Evolutionary conservation across 352 stramenopile species (phyloP).

Genomic region (Pseudoperonospora humuli): DNA sequence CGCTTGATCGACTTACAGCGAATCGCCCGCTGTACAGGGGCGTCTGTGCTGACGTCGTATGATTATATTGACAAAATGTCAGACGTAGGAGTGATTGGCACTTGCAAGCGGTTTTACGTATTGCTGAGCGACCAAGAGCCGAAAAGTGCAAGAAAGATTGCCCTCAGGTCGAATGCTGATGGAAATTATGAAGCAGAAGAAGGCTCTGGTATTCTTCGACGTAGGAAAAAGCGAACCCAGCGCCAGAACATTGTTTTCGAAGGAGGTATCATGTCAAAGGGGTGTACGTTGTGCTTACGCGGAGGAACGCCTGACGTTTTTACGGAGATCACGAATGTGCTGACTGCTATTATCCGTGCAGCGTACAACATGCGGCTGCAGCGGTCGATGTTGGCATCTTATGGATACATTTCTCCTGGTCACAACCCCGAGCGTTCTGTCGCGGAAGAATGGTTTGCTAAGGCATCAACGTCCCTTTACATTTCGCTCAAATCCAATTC

Average conservation of each 20-base stretch:
- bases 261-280: conserved; percentile 58
- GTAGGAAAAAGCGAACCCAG: conserved; percentile 52
- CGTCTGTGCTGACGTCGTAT: conserved; percentile 74
- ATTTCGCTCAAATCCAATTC: conserved; percentile 83
- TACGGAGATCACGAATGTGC: conserved; percentile 53
- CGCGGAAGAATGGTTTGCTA: conserved; percentile 75
- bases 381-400: conserved; percentile 43
- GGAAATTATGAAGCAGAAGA: conserved; percentile 15
- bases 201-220: conserved; percentile 3
- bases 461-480: conserved; percentile 75
- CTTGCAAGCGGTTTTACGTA: conserved; percentile 78
- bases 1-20: conserved; percentile 69
- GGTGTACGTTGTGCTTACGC: conserved; percentile 76
- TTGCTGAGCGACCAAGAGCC: conserved; percentile 74
- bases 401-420: conserved; percentile 48
- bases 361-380: conserved; percentile 83
- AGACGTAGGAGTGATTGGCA: conserved; percentile 62
- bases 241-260: conserved; percentile 85
- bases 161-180: conserved; percentile 27
- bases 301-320: conserved; percentile 57
- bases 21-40: conserved; percentile 67
- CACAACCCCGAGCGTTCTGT: conserved; percentile 52
- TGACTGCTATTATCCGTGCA: conserved; percentile 51
- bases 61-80: conserved; percentile 87
- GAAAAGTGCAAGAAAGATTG: conserved; percentile 53